Conservation (phyloP, 305 asterid species). For the Withania somnifera region DNA sequence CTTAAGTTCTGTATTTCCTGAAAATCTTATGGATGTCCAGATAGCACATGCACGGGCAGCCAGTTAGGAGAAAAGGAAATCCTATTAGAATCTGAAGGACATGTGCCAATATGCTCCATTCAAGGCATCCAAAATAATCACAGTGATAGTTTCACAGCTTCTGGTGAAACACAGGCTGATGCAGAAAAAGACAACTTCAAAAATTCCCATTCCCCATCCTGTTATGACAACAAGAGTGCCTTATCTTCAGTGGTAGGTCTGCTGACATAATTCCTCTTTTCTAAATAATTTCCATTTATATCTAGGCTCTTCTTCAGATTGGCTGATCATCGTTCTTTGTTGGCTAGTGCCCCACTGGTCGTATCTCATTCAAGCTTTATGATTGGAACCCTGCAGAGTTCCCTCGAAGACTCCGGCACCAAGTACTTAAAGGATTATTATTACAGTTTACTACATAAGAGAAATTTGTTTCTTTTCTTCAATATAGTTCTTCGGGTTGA, state of each 20-base stretch:
- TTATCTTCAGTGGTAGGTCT: slow-evolving; percentile 59
- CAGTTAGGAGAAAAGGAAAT: slow-evolving; percentile 43
- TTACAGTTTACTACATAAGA: slow-evolving; percentile 57
- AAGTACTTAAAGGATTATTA: slow-evolving; percentile 61
- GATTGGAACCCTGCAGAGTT: slow-evolving; percentile 98
- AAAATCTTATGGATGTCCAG: slow-evolving; percentile 30
- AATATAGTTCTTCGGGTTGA: slow-evolving; percentile 15
- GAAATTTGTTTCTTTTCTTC: slow-evolving; percentile 13
- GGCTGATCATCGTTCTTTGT: slow-evolving; percentile 5
- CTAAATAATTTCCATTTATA: neutral
- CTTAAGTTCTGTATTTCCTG: slow-evolving; percentile 2
- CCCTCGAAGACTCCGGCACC: slow-evolving; percentile 86
- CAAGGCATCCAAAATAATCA: slow-evolving; percentile 39
- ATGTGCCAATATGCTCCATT: slow-evolving; percentile 29
- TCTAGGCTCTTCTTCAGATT: neutral
- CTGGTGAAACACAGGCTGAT: slow-evolving; percentile 33
- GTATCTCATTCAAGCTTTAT: slow-evolving; percentile 90
- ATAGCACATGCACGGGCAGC: slow-evolving; percentile 27
- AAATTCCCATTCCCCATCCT: slow-evolving; percentile 37
- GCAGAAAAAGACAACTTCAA: slow-evolving; percentile 40
- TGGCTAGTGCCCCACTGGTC: slow-evolving; percentile 74
- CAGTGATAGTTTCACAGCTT: slow-evolving; percentile 38
- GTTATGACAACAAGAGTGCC: slow-evolving; percentile 50
- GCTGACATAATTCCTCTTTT: neutral
- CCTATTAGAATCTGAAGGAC: slow-evolving; percentile 48